A percentile compares a stretch with the other conserved stretches of the same genome.
Evolutionary conservation across 1,139 yeast species (phyloP).

Genomic region (Lodderomyces metapsilosis): DNA sequence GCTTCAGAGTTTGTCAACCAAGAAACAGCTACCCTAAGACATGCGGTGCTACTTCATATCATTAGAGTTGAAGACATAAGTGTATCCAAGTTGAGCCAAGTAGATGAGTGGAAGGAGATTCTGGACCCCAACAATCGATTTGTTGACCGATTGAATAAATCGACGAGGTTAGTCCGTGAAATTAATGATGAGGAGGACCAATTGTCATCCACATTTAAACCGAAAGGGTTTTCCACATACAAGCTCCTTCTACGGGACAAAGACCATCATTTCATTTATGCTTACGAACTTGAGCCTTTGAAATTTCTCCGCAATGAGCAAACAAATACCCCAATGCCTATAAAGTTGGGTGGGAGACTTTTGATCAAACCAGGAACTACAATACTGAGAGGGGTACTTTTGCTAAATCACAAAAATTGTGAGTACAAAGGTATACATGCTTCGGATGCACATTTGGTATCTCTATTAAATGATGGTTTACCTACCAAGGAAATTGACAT

Average conservation of each 20-base stretch:
- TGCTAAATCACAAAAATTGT: slow-evolving; percentile 31
- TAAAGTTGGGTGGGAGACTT: slow-evolving; percentile 40
- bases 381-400: slow-evolving; percentile 34
- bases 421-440: slow-evolving; percentile 33
- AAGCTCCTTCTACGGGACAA: slow-evolving; percentile 36
- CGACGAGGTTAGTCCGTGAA: slow-evolving; percentile 28
- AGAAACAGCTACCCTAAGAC: neutral
- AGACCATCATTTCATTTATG: slow-evolving; percentile 34
- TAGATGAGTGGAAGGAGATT: slow-evolving; percentile 41
- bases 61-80: slow-evolving; percentile 37
- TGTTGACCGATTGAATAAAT: slow-evolving; percentile 31
- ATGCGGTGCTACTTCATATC: slow-evolving; percentile 27
- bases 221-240: slow-evolving; percentile 14
- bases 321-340: slow-evolving; percentile 30
- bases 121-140: slow-evolving; percentile 42
- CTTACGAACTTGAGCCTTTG: slow-evolving; percentile 38
- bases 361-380: slow-evolving; percentile 32
- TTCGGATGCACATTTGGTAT: slow-evolving; percentile 22
- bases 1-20: slow-evolving; percentile 4
- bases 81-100: slow-evolving; percentile 31
- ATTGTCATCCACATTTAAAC: neutral
- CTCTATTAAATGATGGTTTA: slow-evolving; percentile 30
- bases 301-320: slow-evolving; percentile 27
- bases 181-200: slow-evolving; percentile 23
- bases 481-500: slow-evolving; percentile 34